Evolutionary conservation across 768 basidiomycete species (phyloP).

Genomic region (Auricularia heimuer): DNA sequence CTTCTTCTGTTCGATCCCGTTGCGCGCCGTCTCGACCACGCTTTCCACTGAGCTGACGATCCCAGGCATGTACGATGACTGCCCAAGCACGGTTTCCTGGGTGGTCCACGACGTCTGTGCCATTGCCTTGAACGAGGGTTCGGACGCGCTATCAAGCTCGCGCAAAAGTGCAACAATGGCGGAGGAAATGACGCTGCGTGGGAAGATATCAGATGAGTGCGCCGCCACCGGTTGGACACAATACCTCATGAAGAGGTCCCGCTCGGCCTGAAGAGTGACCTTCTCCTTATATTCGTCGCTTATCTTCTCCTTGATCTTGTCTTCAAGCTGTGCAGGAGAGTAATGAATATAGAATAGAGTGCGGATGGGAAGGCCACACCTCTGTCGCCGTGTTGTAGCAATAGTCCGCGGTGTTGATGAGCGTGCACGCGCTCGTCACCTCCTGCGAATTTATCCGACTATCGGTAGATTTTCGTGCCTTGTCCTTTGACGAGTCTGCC

Average conservation of each 20-base stretch:
- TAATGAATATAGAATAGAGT: background rate
- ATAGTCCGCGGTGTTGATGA: slow-evolving; percentile 96
- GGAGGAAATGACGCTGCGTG: slow-evolving; percentile 65
- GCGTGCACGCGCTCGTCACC: slow-evolving; percentile 72
- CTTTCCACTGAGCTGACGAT: slow-evolving; percentile 65
- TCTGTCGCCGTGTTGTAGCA: slow-evolving; percentile 87
- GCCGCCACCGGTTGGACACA: slow-evolving; percentile 9
- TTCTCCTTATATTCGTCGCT: slow-evolving; percentile 66
- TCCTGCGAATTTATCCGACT: slow-evolving; percentile 66
- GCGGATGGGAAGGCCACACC: slow-evolving; percentile 30
- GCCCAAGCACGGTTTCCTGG: slow-evolving; percentile 76
- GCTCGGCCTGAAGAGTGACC: slow-evolving; percentile 73
- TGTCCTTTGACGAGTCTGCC: slow-evolving; percentile 28
- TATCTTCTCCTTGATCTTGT: slow-evolving; percentile 79
- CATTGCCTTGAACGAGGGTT: slow-evolving; percentile 69
- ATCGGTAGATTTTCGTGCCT: slow-evolving; percentile 63
- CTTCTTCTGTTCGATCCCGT: slow-evolving; percentile 87
- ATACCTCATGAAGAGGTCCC: slow-evolving; percentile 83
- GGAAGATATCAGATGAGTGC: background rate
- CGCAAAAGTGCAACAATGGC: slow-evolving; percentile 71
- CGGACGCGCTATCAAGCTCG: slow-evolving; percentile 79
- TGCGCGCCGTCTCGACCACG: slow-evolving; percentile 66
- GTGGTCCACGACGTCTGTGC: slow-evolving; percentile 69
- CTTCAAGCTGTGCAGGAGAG: slow-evolving; percentile 58
- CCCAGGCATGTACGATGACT: slow-evolving; percentile 72